Percentiles rank a stretch among this genome's conserved stretches.
Evolutionary conservation across 2,329 filamentous ascomycete genomes (phyloP).

Genomic region (Triangularia verruculosa): DNA sequence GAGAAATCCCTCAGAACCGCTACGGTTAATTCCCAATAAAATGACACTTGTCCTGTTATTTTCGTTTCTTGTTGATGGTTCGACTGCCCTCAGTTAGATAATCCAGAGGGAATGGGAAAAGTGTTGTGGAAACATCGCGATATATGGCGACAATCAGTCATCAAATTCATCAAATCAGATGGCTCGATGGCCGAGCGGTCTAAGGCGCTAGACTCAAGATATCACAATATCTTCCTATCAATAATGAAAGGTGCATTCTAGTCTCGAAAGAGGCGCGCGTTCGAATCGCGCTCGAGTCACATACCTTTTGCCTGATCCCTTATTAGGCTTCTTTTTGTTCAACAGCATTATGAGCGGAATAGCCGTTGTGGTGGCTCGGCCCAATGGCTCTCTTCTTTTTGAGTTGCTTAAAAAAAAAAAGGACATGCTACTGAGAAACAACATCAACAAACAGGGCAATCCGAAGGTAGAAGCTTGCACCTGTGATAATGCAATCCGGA

Average conservation of each 20-base stretch:
- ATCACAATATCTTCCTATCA: slow-evolving; percentile 16
- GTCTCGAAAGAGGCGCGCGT: slow-evolving; percentile 30
- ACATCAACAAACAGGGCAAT: neutral
- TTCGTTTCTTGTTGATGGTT: no score
- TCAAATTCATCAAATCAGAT: slow-evolving; percentile 9
- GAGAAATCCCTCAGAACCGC: no score
- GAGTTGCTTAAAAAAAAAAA: no score
- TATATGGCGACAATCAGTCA: neutral
- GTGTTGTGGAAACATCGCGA: neutral
- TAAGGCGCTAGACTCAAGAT: slow-evolving; percentile 30
- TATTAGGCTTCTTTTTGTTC: neutral
- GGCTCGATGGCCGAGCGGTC: slow-evolving; percentile 30
- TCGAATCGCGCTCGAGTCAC: slow-evolving; percentile 30
- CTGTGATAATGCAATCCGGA: neutral
- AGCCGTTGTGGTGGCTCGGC: neutral
- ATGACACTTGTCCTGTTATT: no score
- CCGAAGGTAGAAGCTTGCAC: neutral
- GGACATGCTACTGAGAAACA: neutral
- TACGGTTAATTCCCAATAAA: no score
- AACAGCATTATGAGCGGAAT: neutral
- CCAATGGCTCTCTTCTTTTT: neutral
- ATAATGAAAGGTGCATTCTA: slow-evolving; percentile 22
- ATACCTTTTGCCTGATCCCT: slow-evolving; percentile 11
- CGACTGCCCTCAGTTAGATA: no score
- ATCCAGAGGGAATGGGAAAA: neutral